These are phyloP conservation scores for Citeromyces matritensis DNA, from an alignment of 805 yeast species.

Conservation along the genomic window DNA sequence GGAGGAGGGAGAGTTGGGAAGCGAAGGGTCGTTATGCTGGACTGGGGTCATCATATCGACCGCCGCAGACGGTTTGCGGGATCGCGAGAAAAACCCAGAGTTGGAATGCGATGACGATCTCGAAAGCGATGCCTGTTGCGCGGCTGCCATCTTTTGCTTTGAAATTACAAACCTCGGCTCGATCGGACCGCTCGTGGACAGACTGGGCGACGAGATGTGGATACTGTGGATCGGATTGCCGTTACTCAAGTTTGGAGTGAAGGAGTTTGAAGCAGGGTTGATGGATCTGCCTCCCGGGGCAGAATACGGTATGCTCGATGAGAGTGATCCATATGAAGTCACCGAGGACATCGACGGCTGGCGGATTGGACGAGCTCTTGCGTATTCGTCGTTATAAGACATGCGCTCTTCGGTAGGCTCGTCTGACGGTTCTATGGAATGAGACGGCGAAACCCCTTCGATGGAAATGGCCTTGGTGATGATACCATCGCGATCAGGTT, in stretches of 20 bases:
- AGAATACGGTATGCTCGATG: conserved; percentile 52
- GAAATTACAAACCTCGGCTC: conserved; percentile 81
- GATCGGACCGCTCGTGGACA: conserved; percentile 38
- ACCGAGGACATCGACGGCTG: conserved; percentile 7
- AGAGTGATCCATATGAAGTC: conserved; percentile 23
- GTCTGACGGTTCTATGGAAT: conserved; percentile 4
- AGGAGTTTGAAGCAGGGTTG: conserved; percentile 2
- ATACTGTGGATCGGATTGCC: conserved; percentile 48
- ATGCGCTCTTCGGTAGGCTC: neutral
- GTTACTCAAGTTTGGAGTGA: conserved; percentile 31
- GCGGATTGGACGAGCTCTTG: conserved; percentile 1
- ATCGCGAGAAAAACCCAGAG: conserved; percentile 32
- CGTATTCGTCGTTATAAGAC: neutral
- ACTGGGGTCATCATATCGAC: conserved; percentile 9
- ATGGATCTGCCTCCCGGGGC: conserved; percentile 44
- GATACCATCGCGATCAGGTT: conserved; percentile 5
- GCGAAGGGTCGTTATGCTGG: conserved; percentile 10
- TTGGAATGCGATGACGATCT: conserved; percentile 10
- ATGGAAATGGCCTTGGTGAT: conserved; percentile 18
- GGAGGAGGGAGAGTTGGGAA: conserved; percentile 4
- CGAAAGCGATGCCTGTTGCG: conserved; percentile 13
- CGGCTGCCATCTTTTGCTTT: conserved; percentile 52
- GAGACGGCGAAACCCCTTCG: conserved; percentile 17
- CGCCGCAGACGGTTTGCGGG: conserved; percentile 22
- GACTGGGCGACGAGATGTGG: conserved; percentile 58